Evolutionary conservation across 768 basidiomycete species (phyloP).

Genomic region (Dentipellis sp.): DNA sequence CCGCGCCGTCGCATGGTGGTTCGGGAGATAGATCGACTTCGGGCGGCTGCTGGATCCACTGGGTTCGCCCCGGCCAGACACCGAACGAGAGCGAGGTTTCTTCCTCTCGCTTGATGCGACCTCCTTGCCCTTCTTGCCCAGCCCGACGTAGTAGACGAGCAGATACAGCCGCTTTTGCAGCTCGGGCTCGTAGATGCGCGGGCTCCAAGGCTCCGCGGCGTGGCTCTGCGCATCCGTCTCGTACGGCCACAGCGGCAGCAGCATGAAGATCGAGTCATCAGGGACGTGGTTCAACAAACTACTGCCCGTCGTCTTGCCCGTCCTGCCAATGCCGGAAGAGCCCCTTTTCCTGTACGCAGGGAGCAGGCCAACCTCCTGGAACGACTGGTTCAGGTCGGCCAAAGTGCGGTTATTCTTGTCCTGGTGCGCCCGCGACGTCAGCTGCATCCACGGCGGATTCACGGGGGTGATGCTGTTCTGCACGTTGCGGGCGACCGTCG

Average conservation of each 20-base stretch:
- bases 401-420: conserved; percentile 64
- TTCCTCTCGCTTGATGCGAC: conserved; percentile 9
- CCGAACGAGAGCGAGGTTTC: conserved; percentile 34
- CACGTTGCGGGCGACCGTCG: conserved; percentile 10
- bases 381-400: conserved; percentile 62
- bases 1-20: conserved; percentile 69
- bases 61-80: conserved; percentile 29
- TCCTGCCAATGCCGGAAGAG: conserved; percentile 15
- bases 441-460: conserved; percentile 53
- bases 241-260: conserved; percentile 77
- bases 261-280: conserved; percentile 68
- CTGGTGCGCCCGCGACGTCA: conserved; percentile 52
- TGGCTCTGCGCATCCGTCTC: conserved; percentile 45
- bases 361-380: conserved; percentile 71
- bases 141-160: conserved; percentile 72
- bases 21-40: conserved; percentile 37
- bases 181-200: conserved; percentile 24
- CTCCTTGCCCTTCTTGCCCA: conserved; percentile 26
- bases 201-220: conserved; percentile 12
- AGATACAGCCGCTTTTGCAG: conserved; percentile 57
- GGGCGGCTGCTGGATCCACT: neutral
- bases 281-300: conserved; percentile 55
- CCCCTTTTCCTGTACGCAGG: conserved; percentile 33
- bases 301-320: conserved; percentile 9
- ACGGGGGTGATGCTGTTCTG: conserved; percentile 21